phyloP scores from a whole-genome alignment of 2,329 filamentous ascomycete species.

The Fusarium keratoplasticum region DNA sequence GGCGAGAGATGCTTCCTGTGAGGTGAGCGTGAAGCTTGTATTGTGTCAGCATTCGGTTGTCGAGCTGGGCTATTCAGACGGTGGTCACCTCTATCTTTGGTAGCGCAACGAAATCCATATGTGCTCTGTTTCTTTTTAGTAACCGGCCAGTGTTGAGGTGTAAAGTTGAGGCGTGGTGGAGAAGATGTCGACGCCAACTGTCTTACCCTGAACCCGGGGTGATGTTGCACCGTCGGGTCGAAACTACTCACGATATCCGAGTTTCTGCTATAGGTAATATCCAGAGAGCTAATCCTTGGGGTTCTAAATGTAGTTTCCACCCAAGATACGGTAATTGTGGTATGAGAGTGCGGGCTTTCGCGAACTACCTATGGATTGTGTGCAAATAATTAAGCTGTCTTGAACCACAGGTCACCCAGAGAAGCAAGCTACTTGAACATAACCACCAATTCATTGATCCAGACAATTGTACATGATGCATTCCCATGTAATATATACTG shows the following conservation, averaged over 20 bases:
- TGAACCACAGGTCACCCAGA: neutral
- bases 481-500: neutral
- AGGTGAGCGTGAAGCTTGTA: slow-evolving; percentile 81
- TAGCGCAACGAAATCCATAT: slow-evolving; percentile 60
- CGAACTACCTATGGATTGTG: neutral
- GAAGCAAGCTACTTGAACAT: neutral
- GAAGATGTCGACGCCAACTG: neutral
- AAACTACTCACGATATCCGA: neutral
- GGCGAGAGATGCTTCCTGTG: slow-evolving; percentile 79
- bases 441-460: neutral
- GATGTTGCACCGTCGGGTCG: neutral
- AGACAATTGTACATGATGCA: neutral
- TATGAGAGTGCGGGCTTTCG: neutral
- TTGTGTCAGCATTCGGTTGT: neutral
- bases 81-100: slow-evolving; percentile 66
- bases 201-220: neutral
- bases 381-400: too few relatives aligned
- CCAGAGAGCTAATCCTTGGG: neutral
- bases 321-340: neutral
- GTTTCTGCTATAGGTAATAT: neutral
- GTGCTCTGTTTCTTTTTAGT: neutral
- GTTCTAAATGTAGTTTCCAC: neutral
- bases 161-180: neutral
- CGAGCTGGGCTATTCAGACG: neutral
- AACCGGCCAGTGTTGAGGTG: neutral